Evolutionary conservation across 176 grass and related monocot species (phyloP).

Genomic region (Rhynchospora pubera): DNA sequence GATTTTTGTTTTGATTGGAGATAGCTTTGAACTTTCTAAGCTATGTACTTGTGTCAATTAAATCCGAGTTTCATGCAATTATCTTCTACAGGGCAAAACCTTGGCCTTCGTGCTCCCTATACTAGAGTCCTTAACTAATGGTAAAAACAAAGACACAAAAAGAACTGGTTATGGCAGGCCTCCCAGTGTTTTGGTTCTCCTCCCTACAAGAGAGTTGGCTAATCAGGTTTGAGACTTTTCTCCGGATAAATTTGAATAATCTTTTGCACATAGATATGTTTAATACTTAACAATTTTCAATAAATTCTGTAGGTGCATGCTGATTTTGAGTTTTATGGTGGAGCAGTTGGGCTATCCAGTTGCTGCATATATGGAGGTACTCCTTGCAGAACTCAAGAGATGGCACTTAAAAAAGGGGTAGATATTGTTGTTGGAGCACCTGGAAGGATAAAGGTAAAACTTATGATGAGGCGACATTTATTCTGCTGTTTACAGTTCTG

Average conservation of each 20-base stretch:
- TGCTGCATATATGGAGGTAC: conserved; percentile 89
- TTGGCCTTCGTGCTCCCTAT: conserved; percentile 96
- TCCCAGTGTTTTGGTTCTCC: conserved; percentile 74
- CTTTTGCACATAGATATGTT: not conserved
- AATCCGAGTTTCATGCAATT: conserved; percentile 6
- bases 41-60: not conserved
- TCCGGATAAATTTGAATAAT: not conserved
- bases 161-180: conserved; percentile 50
- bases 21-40: not conserved
- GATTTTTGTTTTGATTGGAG: not conserved
- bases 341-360: conserved; percentile 49
- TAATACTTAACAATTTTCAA: not conserved
- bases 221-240: conserved; percentile 51
- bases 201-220: conserved; percentile 89
- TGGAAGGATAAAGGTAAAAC: conserved; percentile 70
- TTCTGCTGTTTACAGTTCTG: not conserved
- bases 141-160: conserved; percentile 49
- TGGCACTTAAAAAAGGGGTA: conserved; percentile 51
- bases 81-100: conserved; percentile 64
- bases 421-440: conserved; percentile 96
- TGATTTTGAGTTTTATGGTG: conserved; percentile 79
- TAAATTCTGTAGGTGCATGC: conserved; percentile 49
- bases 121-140: conserved; percentile 83
- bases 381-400: conserved; percentile 63
- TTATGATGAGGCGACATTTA: not conserved